Evolutionary conservation across 1,284 basidiomycete species (phyloP), one percentile per base, ranked within the genome.

Genomic region (Ceraceosorus guamensis): DNA sequence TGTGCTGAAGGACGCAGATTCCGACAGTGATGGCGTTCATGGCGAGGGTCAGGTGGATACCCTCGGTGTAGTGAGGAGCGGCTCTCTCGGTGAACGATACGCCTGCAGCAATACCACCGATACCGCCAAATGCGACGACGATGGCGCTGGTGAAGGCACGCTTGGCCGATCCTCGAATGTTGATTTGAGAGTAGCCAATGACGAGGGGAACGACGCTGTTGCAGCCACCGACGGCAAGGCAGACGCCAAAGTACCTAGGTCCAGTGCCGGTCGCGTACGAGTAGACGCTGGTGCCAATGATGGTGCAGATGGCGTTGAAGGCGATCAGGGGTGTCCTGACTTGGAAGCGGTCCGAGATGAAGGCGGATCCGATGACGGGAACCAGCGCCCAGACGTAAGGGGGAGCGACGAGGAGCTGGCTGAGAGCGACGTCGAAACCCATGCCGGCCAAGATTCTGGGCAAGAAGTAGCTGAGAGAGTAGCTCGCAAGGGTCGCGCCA

Each of bases 91-190:
- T 69, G 71, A 69, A 77, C 30, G 69, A 63, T 33, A 71, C 57
- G 14, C 73, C 74, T 14, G 77, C 76, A 53, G 79, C 62, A 64
- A 80, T 79, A 53, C 79, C 79, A 24, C 79, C 79, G 34, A 79
- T 59, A 56, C 78, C 78, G 46, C 77, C 78, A 51, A 76, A 73
- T 43, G 70, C 75, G 54, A 79, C 75, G 46, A 77, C 70, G 46
- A 78, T 57, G 33, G 78, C 78, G 18, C 70, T 70, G n/a, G 71
- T 65, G 61, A 76, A 74, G 18, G 68, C 63, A 52, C 75, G 65
- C 67, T 80, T 79, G 18, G 72, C 71, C 61, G 79, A 76, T 13
- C 69, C 68, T 10, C 76, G 73, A 43, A 80, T 76, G 68, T 78
- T 79, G 65, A 76, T 63, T 59, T 69, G 66, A 41, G 65, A 61